These are phyloP conservation scores for Nothophoma quercina DNA, from an alignment of 2,329 filamentous ascomycete genomes.

Conservation along the genomic window DNA sequence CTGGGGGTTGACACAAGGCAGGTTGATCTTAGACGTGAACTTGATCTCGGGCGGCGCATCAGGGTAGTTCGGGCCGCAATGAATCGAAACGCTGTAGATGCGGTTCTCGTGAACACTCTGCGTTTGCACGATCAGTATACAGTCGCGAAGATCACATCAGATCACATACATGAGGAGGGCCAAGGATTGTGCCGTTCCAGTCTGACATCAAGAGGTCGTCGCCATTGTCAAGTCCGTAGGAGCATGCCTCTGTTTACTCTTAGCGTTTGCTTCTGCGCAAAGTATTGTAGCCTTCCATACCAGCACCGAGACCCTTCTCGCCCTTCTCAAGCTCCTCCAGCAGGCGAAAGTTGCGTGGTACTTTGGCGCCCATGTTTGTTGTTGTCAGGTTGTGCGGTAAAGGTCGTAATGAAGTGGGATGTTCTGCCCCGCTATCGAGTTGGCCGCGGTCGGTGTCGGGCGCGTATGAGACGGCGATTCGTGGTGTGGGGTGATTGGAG, in stretches of 20 bases:
- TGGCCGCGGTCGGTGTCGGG: constrained; percentile 14
- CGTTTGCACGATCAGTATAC: not conserved
- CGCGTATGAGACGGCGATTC: constrained; percentile 6
- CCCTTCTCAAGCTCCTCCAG: constrained; percentile 98
- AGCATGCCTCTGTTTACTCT: constrained; percentile 79
- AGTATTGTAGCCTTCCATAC: constrained; percentile 54
- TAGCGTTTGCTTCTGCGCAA: constrained; percentile 14
- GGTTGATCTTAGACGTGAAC: constrained; percentile 93
- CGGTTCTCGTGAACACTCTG: constrained; percentile 97
- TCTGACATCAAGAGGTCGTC: constrained; percentile 97
- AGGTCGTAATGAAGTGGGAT: constrained; percentile 36
- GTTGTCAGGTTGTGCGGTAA: constrained; percentile 15
- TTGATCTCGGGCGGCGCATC: constrained; percentile 87
- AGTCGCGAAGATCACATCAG: not conserved
- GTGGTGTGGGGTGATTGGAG: constrained; percentile 3
- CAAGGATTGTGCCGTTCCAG: constrained; percentile 98
- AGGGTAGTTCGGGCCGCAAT: constrained; percentile 90
- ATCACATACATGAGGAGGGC: constrained; percentile 84
- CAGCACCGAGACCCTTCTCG: constrained; percentile 94
- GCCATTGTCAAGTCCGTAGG: constrained; percentile 91
- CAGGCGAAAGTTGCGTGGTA: constrained; percentile 95
- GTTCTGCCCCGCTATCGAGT: constrained; percentile 41
- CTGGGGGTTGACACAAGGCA: constrained; percentile 87
- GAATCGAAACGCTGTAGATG: constrained; percentile 97
- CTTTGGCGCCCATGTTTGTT: constrained; percentile 69